Base-by-base conservation (phyloP, 2,329 filamentous ascomycete species). In the Ambrosiella cleistominuta region DNA sequence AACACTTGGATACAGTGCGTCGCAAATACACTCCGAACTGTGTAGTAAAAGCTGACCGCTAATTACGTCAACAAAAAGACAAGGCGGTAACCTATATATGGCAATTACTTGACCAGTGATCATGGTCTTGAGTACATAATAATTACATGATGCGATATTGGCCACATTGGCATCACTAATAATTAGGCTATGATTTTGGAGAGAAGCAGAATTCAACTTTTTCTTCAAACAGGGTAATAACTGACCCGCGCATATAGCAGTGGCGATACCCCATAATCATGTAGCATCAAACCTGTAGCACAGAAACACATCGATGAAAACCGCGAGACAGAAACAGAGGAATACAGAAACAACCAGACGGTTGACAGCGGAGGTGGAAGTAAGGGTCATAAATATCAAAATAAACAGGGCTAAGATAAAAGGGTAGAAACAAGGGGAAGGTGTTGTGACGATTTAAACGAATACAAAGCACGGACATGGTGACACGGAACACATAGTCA, bases 361-460 rank as follows among this genome's bases (percentile, higher is more conserved):
- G 27, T 27, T 27, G 27, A 27, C 27, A 36, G 47, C 47, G 1
- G 19, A 19, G 19, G 47, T 19, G 6, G n/a, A 51, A 37, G 5
- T 19, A 44, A 15, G 35, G 38, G 36, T 8, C 38, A 44, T 17
- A 44, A 19, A 51, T 5, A 42, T 38, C 11, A 44, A n/a, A 55
- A 55, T 56, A 42, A 54, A 54, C 12, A 56, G 54, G 19, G 13
- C 35, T 36, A 56, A 45, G 54, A 40, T 37, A 36, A 37, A 39
- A 42, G 9, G 47, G 27, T 51, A 51, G 27, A 19, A 19, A 51
- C 47, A 51, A 51, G 47, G 47, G 12, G 19, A 35, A 51, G 19
- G 45, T 49, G 45, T 15, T 49, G 49, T 57, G 55, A 57, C 37
- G 36, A 38, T 42, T 39, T 8, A 57, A 40, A 35, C 51, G 12